A percentile compares a stretch with the other conserved stretches of the same genome.
phyloP scores from a whole-genome alignment of 1,284 basidiomycete species.

The Vanrija pseudolonga region DNA sequence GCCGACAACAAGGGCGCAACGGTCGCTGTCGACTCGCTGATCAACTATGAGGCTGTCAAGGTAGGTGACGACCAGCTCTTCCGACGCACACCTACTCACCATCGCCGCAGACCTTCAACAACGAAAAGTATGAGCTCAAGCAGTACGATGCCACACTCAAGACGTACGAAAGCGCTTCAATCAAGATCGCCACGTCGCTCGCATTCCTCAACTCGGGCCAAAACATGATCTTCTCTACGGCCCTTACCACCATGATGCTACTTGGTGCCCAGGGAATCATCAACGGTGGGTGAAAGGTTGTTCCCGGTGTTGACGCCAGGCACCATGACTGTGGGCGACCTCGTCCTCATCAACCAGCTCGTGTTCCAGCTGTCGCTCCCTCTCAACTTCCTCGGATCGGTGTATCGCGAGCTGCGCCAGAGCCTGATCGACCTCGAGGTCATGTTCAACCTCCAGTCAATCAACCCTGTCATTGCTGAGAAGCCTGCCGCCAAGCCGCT shows the following conservation, averaged over 20 bases:
- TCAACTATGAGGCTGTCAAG: conserved; percentile 99
- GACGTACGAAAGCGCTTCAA: conserved; percentile 83
- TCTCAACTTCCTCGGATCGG: conserved; percentile 93
- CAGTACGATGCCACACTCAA: conserved; percentile 89
- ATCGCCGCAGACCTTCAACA: conserved; percentile 69
- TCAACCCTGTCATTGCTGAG: conserved; percentile 68
- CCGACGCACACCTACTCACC: neutral
- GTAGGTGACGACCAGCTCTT: conserved; percentile 32
- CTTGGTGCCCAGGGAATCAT: conserved; percentile 91
- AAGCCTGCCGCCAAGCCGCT: conserved; percentile 65
- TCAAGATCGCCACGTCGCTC: conserved; percentile 92
- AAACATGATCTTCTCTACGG: conserved; percentile 90
- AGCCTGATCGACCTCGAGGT: conserved; percentile 96
- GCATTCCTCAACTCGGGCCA: conserved; percentile 94
- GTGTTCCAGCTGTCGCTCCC: conserved; percentile 96
- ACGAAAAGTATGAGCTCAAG: conserved; percentile 82
- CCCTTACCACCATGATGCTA: conserved; percentile 92
- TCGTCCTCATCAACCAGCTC: conserved; percentile 99
- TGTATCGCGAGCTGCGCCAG: conserved; percentile 94
- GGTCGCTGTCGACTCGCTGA: conserved; percentile 87
- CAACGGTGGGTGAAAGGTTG: conserved; percentile 58
- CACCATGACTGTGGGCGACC: conserved; percentile 95
- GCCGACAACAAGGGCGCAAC: conserved; percentile 96
- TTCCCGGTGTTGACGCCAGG: conserved; percentile 53
- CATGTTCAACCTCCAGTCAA: conserved; percentile 83